Base-by-base conservation (phyloP, 2,329 filamentous ascomycete species). In the Claviceps sp. region DNA sequence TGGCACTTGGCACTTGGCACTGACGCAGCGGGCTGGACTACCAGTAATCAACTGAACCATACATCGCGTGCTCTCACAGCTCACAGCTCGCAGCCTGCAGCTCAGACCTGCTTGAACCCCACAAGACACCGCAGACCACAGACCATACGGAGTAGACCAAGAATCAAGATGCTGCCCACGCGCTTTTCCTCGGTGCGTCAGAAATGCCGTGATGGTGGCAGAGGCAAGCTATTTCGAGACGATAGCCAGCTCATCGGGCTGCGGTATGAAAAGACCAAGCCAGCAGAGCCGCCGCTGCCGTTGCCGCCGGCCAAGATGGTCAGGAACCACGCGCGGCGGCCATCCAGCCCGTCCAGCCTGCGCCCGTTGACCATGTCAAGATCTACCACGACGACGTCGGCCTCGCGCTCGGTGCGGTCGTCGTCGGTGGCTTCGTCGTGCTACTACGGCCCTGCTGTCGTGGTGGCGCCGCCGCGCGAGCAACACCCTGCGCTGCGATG, bases 261-360 rank as follows among this genome's bases (percentile, higher is more conserved):
- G 52, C 75, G 77, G 53, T 83, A 84, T 67, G 80, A 84, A 61
- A 74, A 82, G 64, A 79, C 77, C 38, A 67, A 74, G 49, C 72
- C 76, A 58, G 76, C 76, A 47, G 74, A 77, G 63, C 76, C 76
- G 54, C 80, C 79, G 38, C 77, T 81, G 56, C 73, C 74, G 46
- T 64, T 79, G 54, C 65, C 72, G 48, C 71, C 73, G 55, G 63
- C 63, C 55, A 68, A 65, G 58, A 30, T 6, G 43, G 24, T 16
- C 16, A 30, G 16, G 24, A 52, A 56, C 30, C 30, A 34, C 55
- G 52, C 63, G 55, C 48, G 57, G 52, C 48, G 62, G 34, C 46
- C 55, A 20, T 48, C 56, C 11, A 43, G 41, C 4, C 41, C 18
- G 41, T n/a, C 41, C 18, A 43, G n/a, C 11, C 20, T 20, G 14